Evolutionary conservation across 208 protist species (phyloP).

Genomic region (Crithidia expoeki): DNA sequence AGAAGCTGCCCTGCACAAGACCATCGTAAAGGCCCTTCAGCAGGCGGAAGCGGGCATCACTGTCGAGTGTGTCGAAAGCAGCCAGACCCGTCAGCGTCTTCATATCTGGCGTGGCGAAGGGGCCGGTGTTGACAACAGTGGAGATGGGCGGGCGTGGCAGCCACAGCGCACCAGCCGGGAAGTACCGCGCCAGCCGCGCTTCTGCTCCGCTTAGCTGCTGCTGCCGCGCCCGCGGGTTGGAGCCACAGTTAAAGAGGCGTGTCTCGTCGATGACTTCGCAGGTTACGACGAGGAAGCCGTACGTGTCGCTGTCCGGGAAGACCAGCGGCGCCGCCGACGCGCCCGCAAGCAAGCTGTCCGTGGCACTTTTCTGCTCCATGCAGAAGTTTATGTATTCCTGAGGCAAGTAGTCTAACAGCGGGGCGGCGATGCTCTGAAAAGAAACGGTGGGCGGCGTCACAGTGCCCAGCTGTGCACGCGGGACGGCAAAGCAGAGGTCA

Average conservation of each 20-base stretch:
- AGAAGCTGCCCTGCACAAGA: slow-evolving; percentile 34
- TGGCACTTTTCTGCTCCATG: neutral
- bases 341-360: slow-evolving; percentile 13
- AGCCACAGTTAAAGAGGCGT: slow-evolving; percentile 39
- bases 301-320: slow-evolving; percentile 61
- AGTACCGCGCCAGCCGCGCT: slow-evolving; percentile 38
- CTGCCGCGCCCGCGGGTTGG: slow-evolving; percentile 28
- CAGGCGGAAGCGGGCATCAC: slow-evolving; percentile 33
- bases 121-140: slow-evolving; percentile 38
- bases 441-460: slow-evolving; percentile 13
- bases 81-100: slow-evolving; percentile 36
- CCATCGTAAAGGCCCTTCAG: slow-evolving; percentile 52
- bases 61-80: slow-evolving; percentile 48
- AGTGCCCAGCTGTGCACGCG: slow-evolving; percentile 11
- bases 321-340: slow-evolving; percentile 19
- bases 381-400: slow-evolving; percentile 44
- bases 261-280: slow-evolving; percentile 43
- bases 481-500: slow-evolving; percentile 50
- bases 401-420: slow-evolving; percentile 64
- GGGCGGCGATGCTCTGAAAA: slow-evolving; percentile 39
- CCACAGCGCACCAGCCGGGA: slow-evolving; percentile 35
- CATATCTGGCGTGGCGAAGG: slow-evolving; percentile 51
- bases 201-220: slow-evolving; percentile 35
- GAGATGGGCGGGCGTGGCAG: slow-evolving; percentile 33
- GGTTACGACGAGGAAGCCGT: slow-evolving; percentile 55